Evolutionary conservation across 1,284 basidiomycete genomes (phyloP).

Genomic region (Grifola frondosa): DNA sequence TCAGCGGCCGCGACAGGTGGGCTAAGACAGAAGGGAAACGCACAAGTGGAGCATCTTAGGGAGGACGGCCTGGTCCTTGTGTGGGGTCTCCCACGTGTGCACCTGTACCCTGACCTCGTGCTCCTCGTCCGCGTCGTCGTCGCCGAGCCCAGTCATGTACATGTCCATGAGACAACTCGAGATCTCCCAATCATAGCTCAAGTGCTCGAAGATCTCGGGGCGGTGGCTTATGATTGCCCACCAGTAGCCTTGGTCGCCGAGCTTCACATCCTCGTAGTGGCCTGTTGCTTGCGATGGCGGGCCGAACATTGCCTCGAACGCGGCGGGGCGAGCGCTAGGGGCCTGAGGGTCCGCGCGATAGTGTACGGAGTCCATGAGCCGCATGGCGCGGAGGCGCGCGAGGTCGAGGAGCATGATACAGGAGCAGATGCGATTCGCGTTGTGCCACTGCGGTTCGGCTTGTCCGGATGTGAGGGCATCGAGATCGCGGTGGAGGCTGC

Average conservation of each 20-base stretch:
- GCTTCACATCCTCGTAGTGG: slow-evolving; percentile 42
- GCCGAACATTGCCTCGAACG: slow-evolving; percentile 47
- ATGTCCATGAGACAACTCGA: slow-evolving; percentile 47
- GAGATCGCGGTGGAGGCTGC: slow-evolving; percentile 47
- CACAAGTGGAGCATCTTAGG: slow-evolving; percentile 52
- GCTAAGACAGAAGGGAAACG: slow-evolving; percentile 17
- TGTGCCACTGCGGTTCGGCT: slow-evolving; percentile 40
- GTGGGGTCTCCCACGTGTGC: slow-evolving; percentile 38
- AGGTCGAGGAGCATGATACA: slow-evolving; percentile 52
- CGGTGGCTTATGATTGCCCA: slow-evolving; percentile 48
- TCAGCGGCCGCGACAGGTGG: background rate
- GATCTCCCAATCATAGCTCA: slow-evolving; percentile 47
- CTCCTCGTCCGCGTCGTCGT: slow-evolving; percentile 36
- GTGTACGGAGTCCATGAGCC: slow-evolving; percentile 46
- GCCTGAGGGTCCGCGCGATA: slow-evolving; percentile 36
- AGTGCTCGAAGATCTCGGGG: slow-evolving; percentile 40
- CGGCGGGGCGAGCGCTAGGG: slow-evolving; percentile 38
- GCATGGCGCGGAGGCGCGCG: slow-evolving; percentile 40
- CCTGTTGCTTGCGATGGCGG: slow-evolving; percentile 34
- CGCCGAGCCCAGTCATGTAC: slow-evolving; percentile 42
- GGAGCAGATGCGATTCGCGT: slow-evolving; percentile 49
- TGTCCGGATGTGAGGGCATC: slow-evolving; percentile 32
- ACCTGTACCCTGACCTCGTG: slow-evolving; percentile 37
- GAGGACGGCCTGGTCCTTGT: slow-evolving; percentile 38
- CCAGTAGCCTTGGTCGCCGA: slow-evolving; percentile 53